Evolutionary conservation across 192 early-diverging fungal genomes (phyloP), one percentile per base, ranked within the genome.

Genomic region (Backusella mclennaniae): DNA sequence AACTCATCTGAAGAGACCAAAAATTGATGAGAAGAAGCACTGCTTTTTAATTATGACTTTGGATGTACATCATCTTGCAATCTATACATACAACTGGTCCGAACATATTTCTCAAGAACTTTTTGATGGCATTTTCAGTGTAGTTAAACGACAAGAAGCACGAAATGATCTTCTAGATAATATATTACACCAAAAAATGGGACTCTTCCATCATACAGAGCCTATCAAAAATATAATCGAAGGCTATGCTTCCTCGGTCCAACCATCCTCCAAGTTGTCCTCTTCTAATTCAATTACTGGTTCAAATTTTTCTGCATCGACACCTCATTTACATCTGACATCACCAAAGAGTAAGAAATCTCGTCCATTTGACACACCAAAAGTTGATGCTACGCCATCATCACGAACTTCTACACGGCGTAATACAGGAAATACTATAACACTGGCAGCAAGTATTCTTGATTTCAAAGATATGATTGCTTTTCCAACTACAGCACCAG

Each of bases 161-260:
- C 83, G 88, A 19, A 85, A 80, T 56, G 72, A 79, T 39, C 33
- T 89, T 1, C 74, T 89, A 1, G 79, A 83, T 42, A 89, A 85
- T 63, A 86, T 89, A 33, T 63, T 89, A 15, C 79, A 87, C 42
- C 88, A 89, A 75, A 89, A 89, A 69, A 89, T 89, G 88, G 88
- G 88, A 2, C 70, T 89, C 23, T 89, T 89, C 74, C 84, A 88
- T 75, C 88, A 89, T 73, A 74, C 35, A 17, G 26, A 73, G 41
- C 19, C 77, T 7, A 73, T 87, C 0, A 78, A 69, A 7, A 66
- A 72, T 26, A 44, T 78, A 11, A 79, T 84, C 9, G 68, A 79
- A 29, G 31, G 44, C 4, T 70, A 69, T 49, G 33, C 67, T 12
- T 23, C 38, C 2, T 66, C 52, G 0, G 38, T 35, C 15, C 36